phyloP scores from a whole-genome alignment of 345 rosid genomes.

The Gossypium turneri region DNA sequence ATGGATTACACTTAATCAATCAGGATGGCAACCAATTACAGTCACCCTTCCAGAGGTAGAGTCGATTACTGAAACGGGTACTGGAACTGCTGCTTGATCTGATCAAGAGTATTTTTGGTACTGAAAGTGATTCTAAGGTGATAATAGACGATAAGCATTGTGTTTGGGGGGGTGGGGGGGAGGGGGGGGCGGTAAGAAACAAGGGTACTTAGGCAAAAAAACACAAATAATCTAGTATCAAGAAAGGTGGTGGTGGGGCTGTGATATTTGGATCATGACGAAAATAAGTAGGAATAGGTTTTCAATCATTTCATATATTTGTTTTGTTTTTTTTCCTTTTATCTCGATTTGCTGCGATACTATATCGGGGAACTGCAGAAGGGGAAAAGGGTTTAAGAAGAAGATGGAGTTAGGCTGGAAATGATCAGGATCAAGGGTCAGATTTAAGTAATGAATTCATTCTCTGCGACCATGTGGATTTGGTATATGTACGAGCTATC shows the following conservation, averaged over 20 bases:
- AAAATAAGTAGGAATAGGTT: conserved; percentile 9
- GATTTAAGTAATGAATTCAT: neutral
- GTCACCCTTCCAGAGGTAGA: conserved; percentile 45
- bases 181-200: neutral
- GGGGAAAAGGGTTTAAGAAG: conserved; percentile 4
- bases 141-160: conserved; percentile 10
- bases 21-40: conserved; percentile 78
- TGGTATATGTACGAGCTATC: conserved; percentile 1
- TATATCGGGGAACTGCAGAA: conserved; percentile 7
- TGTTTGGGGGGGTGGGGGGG: neutral
- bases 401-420: neutral
- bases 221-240: neutral
- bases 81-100: conserved; percentile 21
- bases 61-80: conserved; percentile 28
- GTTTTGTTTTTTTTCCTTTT: neutral
- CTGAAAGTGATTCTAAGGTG: conserved; percentile 17
- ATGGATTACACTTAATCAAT: conserved; percentile 63
- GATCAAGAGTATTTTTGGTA: conserved; percentile 17
- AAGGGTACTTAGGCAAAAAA: conserved; percentile 10
- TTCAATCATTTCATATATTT: neutral
- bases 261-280: neutral
- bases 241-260: neutral
- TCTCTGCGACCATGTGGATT: neutral
- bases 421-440: neutral
- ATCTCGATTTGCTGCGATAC: neutral